Base-by-base conservation (phyloP, 495 filamentous ascomycete species). In the Penicillium maclennaniae region DNA sequence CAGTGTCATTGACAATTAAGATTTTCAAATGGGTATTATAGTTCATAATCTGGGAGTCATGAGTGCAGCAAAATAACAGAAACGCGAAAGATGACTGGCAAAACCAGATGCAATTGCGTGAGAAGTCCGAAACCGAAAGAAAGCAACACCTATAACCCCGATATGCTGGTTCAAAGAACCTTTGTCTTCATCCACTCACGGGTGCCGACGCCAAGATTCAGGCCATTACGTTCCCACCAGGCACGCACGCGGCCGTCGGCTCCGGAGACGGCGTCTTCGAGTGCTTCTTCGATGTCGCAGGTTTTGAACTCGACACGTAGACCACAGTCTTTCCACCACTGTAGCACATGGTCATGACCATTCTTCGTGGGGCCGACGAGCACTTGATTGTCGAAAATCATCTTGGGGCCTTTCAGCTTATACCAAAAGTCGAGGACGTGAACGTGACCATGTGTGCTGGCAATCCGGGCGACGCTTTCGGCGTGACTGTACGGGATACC, bases 131-230 rank as follows among this genome's bases (percentile, higher is more conserved):
- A 44, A 37, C 34, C 43, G 34, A 42, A 46, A 54, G 45, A 49
- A 25, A 21, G 27, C 43, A 15, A 49, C 51, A 28, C 55, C 48
- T 43, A 20, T 45, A 58, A 14, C 14, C n/a, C 49, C 14, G 15
- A 19, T 38, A 55, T 49, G 47, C 49, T 53, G 17, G 45, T 19
- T 66, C 56, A 82, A 39, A 87, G 61, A 27, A 82, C 73, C 60
- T 87, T 91, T 20, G 83, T 79, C 73, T 87, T 91, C 87, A 96
- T 95, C 92, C 91, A 97, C 72, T 96, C 91, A 57, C 85, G 88
- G 44, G 90, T 92, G 0, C 87, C 86, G 19, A 95, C 78, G 0
- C 91, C 91, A 25, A 95, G 69, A 61, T 95, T 95, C 48, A 96
- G 70, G 2, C 92, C 91, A 63, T 95, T 95, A 56, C 77, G 75